phyloP scores from a whole-genome alignment of 441 rosid species.

The Populus hybrid region DNA sequence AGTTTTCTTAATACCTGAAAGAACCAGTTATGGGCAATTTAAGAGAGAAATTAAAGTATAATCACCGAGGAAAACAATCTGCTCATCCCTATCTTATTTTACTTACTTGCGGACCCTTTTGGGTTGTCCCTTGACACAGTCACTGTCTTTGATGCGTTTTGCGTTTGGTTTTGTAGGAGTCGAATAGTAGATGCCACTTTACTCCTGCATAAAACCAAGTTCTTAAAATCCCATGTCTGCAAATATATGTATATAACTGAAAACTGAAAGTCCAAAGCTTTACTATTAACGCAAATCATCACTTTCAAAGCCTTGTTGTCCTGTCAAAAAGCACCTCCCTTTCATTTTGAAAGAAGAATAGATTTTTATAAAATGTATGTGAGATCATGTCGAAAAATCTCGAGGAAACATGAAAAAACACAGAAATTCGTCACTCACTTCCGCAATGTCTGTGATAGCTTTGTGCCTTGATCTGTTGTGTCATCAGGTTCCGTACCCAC shows the following conservation, averaged over 20 bases:
- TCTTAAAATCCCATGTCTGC: not conserved
- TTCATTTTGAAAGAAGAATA: not conserved
- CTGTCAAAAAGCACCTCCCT: not conserved
- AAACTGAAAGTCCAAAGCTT: not conserved
- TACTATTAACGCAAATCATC: not conserved
- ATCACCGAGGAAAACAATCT: not conserved
- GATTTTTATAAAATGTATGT: not conserved
- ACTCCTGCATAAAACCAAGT: constrained; percentile 28
- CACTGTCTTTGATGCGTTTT: constrained; percentile 20
- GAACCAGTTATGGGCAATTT: constrained; percentile 7
- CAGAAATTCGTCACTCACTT: constrained; percentile 18
- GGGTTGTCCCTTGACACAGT: constrained; percentile 29
- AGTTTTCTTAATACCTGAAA: constrained; percentile 44
- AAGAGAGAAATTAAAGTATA: not conserved
- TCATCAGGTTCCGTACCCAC: constrained; percentile 39
- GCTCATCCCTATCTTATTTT: not conserved
- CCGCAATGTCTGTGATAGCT: constrained; percentile 15
- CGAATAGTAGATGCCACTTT: constrained; percentile 32
- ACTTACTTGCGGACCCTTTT: constrained; percentile 43
- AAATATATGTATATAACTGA: not conserved
- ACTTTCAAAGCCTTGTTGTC: not conserved
- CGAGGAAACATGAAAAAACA: no score
- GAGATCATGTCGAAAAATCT: not conserved
- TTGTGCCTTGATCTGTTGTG: constrained; percentile 33
- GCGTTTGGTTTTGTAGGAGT: constrained; percentile 30